Evolutionary conservation across 2,329 filamentous ascomycete genomes (phyloP).

Genomic region (Aspergillus pseudoterreus): DNA sequence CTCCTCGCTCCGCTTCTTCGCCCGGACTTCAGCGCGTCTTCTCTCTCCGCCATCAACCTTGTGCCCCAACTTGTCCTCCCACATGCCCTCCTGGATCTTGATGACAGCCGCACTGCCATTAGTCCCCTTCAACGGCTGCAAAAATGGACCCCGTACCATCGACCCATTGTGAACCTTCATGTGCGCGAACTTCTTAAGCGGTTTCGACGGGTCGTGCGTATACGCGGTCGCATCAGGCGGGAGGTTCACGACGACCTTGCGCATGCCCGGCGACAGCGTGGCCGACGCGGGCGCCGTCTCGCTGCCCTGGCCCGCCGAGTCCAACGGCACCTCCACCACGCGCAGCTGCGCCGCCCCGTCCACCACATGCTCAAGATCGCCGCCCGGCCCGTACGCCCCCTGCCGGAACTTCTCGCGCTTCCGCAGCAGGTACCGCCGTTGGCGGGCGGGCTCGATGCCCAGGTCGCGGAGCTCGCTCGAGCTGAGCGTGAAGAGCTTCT

Average conservation of each 20-base stretch:
- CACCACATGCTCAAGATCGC: conserved; percentile 72
- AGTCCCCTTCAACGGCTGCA: conserved; percentile 63
- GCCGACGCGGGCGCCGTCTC: conserved; percentile 40
- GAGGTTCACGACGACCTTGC: conserved; percentile 59
- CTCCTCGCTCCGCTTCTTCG: conserved; percentile 78
- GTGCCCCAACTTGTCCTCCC: conserved; percentile 80
- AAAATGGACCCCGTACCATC: conserved; percentile 71
- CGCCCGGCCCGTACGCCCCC: conserved; percentile 75
- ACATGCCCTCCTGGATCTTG: conserved; percentile 77
- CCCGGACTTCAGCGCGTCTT: conserved; percentile 76
- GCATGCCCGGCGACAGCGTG: conserved; percentile 52
- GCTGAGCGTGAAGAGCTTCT: conserved; percentile 77
- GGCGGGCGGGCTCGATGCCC: conserved; percentile 80
- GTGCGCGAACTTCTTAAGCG: conserved; percentile 55
- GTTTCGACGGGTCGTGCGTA: conserved; percentile 42
- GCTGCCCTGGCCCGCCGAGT: conserved; percentile 24
- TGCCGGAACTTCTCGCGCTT: conserved; percentile 84
- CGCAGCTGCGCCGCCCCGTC: conserved; percentile 57
- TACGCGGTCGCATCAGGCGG: conserved; percentile 54
- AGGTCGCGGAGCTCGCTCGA: conserved; percentile 75
- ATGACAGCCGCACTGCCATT: conserved; percentile 62
- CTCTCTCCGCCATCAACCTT: conserved; percentile 98
- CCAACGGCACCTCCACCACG: conserved; percentile 53
- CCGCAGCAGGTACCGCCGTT: conserved; percentile 76
- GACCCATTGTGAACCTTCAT: conserved; percentile 66